A percentile compares a stretch with the other conserved stretches of the same genome.
phyloP scores from a whole-genome alignment of 2,329 filamentous ascomycete genomes.

The Clonostachys chloroleuca region DNA sequence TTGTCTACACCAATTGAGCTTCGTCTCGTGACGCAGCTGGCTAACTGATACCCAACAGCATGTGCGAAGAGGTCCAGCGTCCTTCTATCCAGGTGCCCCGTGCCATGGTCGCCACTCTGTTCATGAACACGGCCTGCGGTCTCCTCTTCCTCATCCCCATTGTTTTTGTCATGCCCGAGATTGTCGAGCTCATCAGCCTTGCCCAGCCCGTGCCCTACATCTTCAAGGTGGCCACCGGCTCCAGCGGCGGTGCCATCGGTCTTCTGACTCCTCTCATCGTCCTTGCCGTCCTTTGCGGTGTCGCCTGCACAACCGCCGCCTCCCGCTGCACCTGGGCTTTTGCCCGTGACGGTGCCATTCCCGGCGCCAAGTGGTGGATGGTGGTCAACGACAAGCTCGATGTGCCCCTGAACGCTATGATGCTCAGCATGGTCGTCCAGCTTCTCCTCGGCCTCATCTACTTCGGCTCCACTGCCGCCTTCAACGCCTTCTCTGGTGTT shows the following conservation, averaged over 20 bases:
- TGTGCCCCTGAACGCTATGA: conserved; percentile 67
- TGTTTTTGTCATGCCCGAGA: conserved; percentile 64
- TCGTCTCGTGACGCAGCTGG: not conserved
- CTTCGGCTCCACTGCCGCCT: conserved; percentile 65
- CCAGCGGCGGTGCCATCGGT: conserved; percentile 55
- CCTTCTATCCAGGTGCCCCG: conserved; percentile 66
- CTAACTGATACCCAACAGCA: conserved; percentile 31
- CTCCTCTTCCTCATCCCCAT: conserved; percentile 66
- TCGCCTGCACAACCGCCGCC: conserved; percentile 64
- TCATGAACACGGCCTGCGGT: conserved; percentile 63
- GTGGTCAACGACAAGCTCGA: conserved; percentile 57
- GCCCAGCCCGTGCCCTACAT: conserved; percentile 62
- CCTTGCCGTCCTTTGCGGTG: conserved; percentile 62
- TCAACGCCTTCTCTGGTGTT: conserved; percentile 68
- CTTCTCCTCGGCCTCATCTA: conserved; percentile 62
- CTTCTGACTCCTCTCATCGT: conserved; percentile 62
- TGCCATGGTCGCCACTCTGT: conserved; percentile 65
- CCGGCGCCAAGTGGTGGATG: conserved; percentile 57
- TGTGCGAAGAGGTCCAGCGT: conserved; percentile 69
- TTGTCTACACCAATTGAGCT: conserved; percentile 7
- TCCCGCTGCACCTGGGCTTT: conserved; percentile 68
- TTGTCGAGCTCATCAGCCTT: conserved; percentile 47
- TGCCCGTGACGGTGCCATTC: conserved; percentile 65
- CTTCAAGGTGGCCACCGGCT: conserved; percentile 57
- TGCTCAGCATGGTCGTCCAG: conserved; percentile 64